Evolutionary conservation across 2,329 filamentous ascomycete species (phyloP), one percentile per base, ranked within the genome.

Genomic region (Colletotrichum sp.): DNA sequence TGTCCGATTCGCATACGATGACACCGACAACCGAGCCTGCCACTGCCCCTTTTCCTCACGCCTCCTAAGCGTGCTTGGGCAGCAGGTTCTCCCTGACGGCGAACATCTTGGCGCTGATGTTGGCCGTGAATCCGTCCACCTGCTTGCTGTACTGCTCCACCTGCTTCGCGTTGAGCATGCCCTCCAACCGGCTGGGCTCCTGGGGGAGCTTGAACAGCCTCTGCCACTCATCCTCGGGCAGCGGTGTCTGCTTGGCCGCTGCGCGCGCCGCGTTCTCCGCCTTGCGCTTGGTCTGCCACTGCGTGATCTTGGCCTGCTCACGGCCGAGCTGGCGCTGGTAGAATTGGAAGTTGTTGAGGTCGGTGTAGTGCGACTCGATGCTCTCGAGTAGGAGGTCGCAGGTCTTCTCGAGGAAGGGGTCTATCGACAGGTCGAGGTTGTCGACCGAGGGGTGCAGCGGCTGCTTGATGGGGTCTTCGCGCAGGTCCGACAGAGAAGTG

Each of bases 161-260:
- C 88, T 99, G 97, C 86, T 96, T 92, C 78, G 95, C 96, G 85
- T 98, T 98, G 83, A 99, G 90, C 91, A 99, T 95, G 79, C 94
- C 95, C 89, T 99, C 96, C 80, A 99, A 88, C 79, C 96, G 91
- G 87, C 94, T 98, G 72, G 97, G 96, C 89, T 99, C 96, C 84
- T 95, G 93, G 30, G 97, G 97, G 80, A 99, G 92, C 92, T 99
- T 99, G 92, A 99, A 99, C 81, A 99, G 90, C 84, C 95, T 94
- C 88, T 98, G 95, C 96, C 96, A 99, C 90, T 99, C 97, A 82
- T 99, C 96, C 88, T 99, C 97, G 48, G 97, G 96, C 66, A 99
- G 92, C 48, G 92, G 93, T 55, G 94, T 86, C 87, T 99, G 96
- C 91, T 99, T 99, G 80, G 96, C 94, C 48, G 95, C 92, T 73